These are phyloP conservation scores for Pyrenula aspistea DNA, from an alignment of 495 filamentous ascomycete species.

Conservation along the genomic window DNA sequence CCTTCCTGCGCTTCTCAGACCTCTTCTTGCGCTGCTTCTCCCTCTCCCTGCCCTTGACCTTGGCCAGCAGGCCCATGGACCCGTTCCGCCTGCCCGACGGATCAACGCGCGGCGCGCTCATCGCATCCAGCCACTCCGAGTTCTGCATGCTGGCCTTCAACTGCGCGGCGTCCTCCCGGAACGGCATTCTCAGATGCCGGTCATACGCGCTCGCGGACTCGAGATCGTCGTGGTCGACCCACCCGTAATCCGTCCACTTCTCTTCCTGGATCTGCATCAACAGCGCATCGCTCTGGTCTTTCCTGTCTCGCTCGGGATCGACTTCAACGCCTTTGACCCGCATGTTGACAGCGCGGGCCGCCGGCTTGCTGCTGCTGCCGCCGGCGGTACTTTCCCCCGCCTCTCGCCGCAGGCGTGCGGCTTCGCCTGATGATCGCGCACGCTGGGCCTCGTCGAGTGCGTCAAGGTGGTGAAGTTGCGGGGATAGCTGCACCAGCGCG, in stretches of 20 bases:
- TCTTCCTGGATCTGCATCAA: conserved; percentile 54
- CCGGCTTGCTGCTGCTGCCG: conserved; percentile 28
- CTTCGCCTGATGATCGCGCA: conserved; percentile 17
- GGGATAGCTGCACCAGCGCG: conserved; percentile 59
- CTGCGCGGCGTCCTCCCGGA: conserved; percentile 31
- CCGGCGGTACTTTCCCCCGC: conserved; percentile 19
- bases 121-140: conserved; percentile 49
- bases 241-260: conserved; percentile 50
- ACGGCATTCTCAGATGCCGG: conserved; percentile 44
- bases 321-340: conserved; percentile 47
- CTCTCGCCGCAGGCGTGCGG: conserved; percentile 17
- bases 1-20: neutral
- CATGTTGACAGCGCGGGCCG: conserved; percentile 54
- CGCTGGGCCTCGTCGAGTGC: conserved; percentile 41
- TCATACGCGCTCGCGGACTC: conserved; percentile 52
- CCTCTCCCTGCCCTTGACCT: conserved; percentile 1
- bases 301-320: conserved; percentile 36
- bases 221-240: conserved; percentile 55
- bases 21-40: conserved; percentile 4
- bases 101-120: conserved; percentile 51
- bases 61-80: neutral
- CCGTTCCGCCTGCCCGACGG: conserved; percentile 16
- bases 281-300: conserved; percentile 39
- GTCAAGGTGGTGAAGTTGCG: conserved; percentile 66
- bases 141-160: conserved; percentile 41